phyloP scores from a whole-genome alignment of 1,284 basidiomycete species.

The Leucoagaricus sp. region DNA sequence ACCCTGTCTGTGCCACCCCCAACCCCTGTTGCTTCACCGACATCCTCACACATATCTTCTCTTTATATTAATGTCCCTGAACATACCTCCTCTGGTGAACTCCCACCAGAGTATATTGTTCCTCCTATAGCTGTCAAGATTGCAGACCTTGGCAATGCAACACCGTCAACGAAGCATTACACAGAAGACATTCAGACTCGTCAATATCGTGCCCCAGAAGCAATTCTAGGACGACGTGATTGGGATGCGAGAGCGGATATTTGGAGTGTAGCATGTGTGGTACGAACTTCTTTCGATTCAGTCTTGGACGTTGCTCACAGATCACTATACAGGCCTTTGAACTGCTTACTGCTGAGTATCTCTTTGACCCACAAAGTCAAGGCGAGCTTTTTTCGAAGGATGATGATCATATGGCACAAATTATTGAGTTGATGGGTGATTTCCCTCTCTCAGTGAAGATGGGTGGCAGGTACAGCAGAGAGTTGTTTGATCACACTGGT shows the following conservation, averaged over 20 bases:
- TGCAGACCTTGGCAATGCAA: constrained; percentile 88
- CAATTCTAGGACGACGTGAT: constrained; percentile 83
- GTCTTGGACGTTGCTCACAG: constrained; percentile 4
- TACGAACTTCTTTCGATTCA: constrained; percentile 31
- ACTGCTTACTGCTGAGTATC: constrained; percentile 83
- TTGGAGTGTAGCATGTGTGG: constrained; percentile 88
- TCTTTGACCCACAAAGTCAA: constrained; percentile 87
- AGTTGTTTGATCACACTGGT: constrained; percentile 83
- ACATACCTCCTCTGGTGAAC: neutral
- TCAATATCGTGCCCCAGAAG: constrained; percentile 91
- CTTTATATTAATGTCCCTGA: constrained; percentile 13
- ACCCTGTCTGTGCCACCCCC: constrained; percentile 29
- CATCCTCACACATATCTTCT: constrained; percentile 18
- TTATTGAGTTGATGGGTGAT: constrained; percentile 86
- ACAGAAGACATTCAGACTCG: constrained; percentile 95
- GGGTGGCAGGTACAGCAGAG: constrained; percentile 81
- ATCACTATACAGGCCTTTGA: constrained; percentile 60
- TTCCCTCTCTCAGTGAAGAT: constrained; percentile 72
- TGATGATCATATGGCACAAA: constrained; percentile 93
- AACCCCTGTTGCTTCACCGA: constrained; percentile 30
- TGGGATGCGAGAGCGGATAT: constrained; percentile 88
- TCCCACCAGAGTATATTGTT: constrained; percentile 19
- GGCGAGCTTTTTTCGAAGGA: constrained; percentile 88
- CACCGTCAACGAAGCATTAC: constrained; percentile 80
- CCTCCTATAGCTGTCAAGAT: constrained; percentile 84